Base-by-base conservation (phyloP, 768 basidiomycete genomes). In the Tulasnella sp. region DNA sequence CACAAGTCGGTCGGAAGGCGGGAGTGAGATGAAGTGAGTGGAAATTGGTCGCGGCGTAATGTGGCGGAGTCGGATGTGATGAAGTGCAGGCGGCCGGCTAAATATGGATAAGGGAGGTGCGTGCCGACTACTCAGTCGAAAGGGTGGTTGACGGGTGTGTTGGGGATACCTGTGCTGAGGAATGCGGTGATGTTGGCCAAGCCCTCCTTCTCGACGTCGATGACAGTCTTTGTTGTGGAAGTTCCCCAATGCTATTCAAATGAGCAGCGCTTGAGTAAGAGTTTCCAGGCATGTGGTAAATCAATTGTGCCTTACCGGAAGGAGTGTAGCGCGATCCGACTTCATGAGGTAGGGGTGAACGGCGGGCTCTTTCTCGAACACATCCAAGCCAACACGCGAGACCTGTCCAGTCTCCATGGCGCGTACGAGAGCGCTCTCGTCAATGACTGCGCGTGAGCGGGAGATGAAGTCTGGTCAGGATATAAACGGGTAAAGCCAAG, bases 321-420 rank as follows among this genome's bases (percentile, higher is more conserved):
- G 51, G 17, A 63, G 48, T 10, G 64, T 61, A 19, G 51, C 51
- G 62, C 69, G 62, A 60, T 67, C 61, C 30, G 61, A 62, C 55
- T 65, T 50, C n/a, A 67, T 51, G 15, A 72, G 62, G 17, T 60
- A 67, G 1, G 69, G 69, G 41, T 71, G 66, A 19, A 72, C 64
- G 24, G 61, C 38, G 0, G 73, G 73, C 53, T 74, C 73, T 30
- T 67, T 63, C 61, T 70, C 70, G 51, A 70, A 72, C 8, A 73
- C 72, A 41, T 73, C 73, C 3, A 74, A 63, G n/a, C 69, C 72
- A 0, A 67, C 73, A 49, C 69, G 61, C 30, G 63, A 49, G 2
- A 74, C 67, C 49, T 69, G 68, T 2, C 71, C 70, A 21, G 64
- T 65, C 7, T 70, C 61, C n/a, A 74, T 67, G 5, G 73, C 71